phyloP scores from a whole-genome alignment of 192 early-diverging fungal genomes.

The Coemansia asiatica region DNA sequence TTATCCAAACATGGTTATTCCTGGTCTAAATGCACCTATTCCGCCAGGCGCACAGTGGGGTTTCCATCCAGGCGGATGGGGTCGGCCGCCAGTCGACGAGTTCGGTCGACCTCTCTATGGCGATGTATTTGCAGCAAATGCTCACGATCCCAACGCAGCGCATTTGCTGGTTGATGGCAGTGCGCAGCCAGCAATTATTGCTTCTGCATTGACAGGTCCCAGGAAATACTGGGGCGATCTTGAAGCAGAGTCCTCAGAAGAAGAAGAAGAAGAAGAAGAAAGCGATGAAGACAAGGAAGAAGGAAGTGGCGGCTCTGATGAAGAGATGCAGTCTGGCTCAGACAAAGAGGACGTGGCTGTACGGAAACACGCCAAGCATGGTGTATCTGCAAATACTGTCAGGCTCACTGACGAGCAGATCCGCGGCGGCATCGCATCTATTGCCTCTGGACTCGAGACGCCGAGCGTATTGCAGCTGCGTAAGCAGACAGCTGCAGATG shows the following conservation, averaged over 20 bases:
- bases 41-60: conserved; percentile 98
- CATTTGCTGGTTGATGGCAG: neutral
- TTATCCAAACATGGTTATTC: conserved; percentile 87
- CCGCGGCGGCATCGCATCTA: conserved; percentile 60
- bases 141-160: conserved; percentile 9
- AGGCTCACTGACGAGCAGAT: conserved; percentile 59
- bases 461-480: conserved; percentile 90
- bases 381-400: neutral
- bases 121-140: conserved; percentile 83
- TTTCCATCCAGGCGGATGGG: conserved; percentile 96
- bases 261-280: conserved; percentile 73
- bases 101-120: conserved; percentile 91
- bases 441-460: conserved; percentile 71
- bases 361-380: too few species aligned
- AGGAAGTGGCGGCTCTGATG: conserved; percentile 61
- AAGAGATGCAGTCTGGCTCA: neutral
- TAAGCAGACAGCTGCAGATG: conserved; percentile 61
- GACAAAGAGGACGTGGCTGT: too few species aligned
- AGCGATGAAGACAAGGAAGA: conserved; percentile 31
- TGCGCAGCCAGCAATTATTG: conserved; percentile 41
- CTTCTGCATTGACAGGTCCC: conserved; percentile 8
- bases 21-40: conserved; percentile 95
- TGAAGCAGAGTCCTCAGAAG: conserved; percentile 64
- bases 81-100: conserved; percentile 81
- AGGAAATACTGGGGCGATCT: conserved; percentile 86